Conservation (phyloP, 2,329 filamentous ascomycete genomes). For the Elsinoe necatrix region DNA sequence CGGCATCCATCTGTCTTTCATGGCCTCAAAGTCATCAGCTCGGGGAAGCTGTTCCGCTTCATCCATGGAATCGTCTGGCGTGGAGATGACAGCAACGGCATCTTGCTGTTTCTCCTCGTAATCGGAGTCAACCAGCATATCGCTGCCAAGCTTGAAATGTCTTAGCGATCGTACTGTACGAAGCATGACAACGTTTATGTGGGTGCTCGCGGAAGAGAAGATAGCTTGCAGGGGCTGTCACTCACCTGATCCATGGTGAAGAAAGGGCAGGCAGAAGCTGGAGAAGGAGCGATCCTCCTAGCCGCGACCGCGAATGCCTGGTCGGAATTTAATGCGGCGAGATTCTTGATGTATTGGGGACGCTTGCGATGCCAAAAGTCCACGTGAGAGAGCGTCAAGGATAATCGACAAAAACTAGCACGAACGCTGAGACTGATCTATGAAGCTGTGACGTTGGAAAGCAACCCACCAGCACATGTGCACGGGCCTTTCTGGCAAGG, state of each 20-base stretch:
- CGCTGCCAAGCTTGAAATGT: constrained; percentile 46
- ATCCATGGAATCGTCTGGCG: constrained; percentile 51
- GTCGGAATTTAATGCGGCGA: neutral
- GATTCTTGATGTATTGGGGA: neutral
- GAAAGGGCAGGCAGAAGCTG: constrained; percentile 12
- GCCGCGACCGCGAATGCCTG: constrained; percentile 1
- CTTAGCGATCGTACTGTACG: constrained; percentile 11
- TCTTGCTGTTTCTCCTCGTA: constrained; percentile 50
- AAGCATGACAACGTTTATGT: neutral
- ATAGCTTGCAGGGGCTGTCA: neutral
- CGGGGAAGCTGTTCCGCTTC: constrained; percentile 36
- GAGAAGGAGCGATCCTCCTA: constrained; percentile 12
- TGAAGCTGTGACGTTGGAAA: constrained; percentile 7
- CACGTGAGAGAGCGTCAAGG: neutral
- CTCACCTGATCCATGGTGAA: constrained; percentile 13
- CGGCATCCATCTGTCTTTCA: constrained; percentile 71
- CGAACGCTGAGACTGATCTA: neutral
- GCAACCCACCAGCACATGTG: constrained; percentile 1
- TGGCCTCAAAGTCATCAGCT: constrained; percentile 65
- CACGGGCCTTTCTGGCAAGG: neutral
- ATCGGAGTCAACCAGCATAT: constrained; percentile 56
- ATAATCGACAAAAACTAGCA: neutral
- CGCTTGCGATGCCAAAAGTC: neutral
- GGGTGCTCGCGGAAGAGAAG: neutral
- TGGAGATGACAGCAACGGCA: constrained; percentile 52